phyloP scores from a whole-genome alignment of 331 rosid genomes.

The Phaseolus coccineus region DNA sequence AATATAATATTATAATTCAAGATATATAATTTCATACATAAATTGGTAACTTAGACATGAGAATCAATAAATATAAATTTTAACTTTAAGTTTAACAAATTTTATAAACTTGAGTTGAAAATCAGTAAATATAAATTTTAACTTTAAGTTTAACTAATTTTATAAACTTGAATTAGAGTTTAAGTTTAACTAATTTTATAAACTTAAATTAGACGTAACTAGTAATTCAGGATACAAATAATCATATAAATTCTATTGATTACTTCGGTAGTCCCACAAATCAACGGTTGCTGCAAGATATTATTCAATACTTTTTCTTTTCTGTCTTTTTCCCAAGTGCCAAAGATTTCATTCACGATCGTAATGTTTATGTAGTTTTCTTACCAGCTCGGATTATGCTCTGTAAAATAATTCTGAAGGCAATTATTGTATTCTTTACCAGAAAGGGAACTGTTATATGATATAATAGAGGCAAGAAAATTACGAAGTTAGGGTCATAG shows the following conservation, averaged over 20 bases:
- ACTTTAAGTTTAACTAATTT: too few species aligned
- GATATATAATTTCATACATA: too few species aligned
- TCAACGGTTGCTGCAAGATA: constrained; percentile 15
- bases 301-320: neutral
- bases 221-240: too few species aligned
- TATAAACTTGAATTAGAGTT: too few species aligned
- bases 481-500: neutral
- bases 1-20: too few species aligned
- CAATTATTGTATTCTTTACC: constrained; percentile 34
- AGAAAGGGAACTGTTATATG: neutral
- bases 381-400: constrained; percentile 11
- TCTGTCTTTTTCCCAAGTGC: constrained; percentile 26
- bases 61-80: too few species aligned
- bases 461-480: neutral
- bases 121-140: too few species aligned
- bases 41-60: too few species aligned
- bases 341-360: neutral
- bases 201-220: too few species aligned
- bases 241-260: neutral
- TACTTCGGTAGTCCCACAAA: constrained; percentile 3
- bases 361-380: constrained; percentile 3
- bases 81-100: too few species aligned
- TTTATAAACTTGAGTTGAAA: too few species aligned
- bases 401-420: constrained; percentile 15
- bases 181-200: too few species aligned